Evolutionary conservation across 192 early-diverging fungal species (phyloP).

Genomic region (Coemansia furcata): DNA sequence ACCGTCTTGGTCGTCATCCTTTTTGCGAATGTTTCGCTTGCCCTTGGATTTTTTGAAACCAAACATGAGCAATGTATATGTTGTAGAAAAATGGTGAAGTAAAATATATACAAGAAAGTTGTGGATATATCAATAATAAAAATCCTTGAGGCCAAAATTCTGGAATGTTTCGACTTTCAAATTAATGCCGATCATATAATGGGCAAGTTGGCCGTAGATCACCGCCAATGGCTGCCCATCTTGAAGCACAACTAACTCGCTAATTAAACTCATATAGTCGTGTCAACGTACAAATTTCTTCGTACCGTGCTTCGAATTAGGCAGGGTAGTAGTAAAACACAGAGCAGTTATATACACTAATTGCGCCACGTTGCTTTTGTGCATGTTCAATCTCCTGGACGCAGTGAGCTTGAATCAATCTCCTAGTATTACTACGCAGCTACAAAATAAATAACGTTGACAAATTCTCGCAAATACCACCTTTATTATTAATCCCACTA

Average conservation of each 20-base stretch:
- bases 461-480: neutral
- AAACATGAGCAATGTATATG: conserved; percentile 24
- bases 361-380: neutral
- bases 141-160: neutral
- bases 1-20: conserved; percentile 10
- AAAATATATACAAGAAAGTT: neutral
- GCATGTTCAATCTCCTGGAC: neutral
- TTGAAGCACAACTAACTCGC: neutral
- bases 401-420: neutral
- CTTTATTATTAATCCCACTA: neutral
- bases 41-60: conserved; percentile 43
- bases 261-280: neutral
- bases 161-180: neutral
- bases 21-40: conserved; percentile 37
- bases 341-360: neutral
- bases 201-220: neutral
- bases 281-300: neutral
- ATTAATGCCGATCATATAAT: neutral
- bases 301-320: neutral
- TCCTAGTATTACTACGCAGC: neutral
- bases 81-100: neutral
- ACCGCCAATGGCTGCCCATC: too few relatives aligned
- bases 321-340: neutral
- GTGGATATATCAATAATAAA: too few relatives aligned
- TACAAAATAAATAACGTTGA: neutral